These are phyloP conservation scores for Pachysolen tannophilus DNA, from an alignment of 805 yeast species.

Conservation along the genomic window DNA sequence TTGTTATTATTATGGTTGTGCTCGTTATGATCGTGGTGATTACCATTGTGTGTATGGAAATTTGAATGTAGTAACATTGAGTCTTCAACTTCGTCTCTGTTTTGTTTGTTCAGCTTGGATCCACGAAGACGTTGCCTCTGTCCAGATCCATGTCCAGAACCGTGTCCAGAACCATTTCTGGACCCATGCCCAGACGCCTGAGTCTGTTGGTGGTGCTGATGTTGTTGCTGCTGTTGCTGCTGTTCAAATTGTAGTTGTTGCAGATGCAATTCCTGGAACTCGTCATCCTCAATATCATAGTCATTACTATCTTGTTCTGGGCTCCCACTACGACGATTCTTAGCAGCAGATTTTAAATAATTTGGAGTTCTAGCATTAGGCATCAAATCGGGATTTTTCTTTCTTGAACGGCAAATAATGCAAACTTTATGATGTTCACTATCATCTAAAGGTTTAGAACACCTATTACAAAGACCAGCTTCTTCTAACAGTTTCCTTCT, in stretches of 20 bases:
- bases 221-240: not conserved
- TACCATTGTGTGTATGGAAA: not conserved
- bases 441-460: constrained; percentile 41
- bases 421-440: constrained; percentile 51
- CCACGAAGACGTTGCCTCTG: too few relatives aligned
- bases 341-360: constrained; percentile 4
- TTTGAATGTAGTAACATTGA: not conserved
- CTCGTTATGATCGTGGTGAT: not conserved
- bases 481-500: constrained; percentile 49
- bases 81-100: not conserved
- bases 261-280: too few relatives aligned
- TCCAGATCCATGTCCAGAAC: too few relatives aligned
- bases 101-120: too few relatives aligned
- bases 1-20: constrained; percentile 3
- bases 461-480: constrained; percentile 54
- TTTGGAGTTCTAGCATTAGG: constrained; percentile 7
- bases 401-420: constrained; percentile 40
- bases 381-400: constrained; percentile 27
- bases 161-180: too few relatives aligned
- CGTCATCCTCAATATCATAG: not conserved
- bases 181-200: too few relatives aligned
- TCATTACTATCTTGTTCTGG: not conserved
- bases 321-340: not conserved
- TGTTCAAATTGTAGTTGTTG: too few relatives aligned
- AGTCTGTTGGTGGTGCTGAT: not conserved